phyloP scores from a whole-genome alignment of 1,139 yeast genomes.

The Candida labiduridarum region DNA sequence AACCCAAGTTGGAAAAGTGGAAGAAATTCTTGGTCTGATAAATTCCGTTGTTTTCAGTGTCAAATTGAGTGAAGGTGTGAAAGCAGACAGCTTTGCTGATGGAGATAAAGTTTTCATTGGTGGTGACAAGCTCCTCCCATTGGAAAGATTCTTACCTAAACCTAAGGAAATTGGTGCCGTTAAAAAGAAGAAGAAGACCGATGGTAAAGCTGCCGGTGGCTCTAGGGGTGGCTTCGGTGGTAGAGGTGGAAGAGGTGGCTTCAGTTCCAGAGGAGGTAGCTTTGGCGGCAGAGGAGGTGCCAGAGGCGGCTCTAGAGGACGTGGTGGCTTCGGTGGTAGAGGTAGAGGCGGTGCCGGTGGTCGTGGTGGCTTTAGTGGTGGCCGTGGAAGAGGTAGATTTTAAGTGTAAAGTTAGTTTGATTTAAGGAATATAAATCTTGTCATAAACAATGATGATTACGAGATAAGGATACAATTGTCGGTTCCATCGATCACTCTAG shows the following conservation, averaged over 20 bases:
- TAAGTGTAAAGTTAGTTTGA: neutral
- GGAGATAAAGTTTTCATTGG: conserved; percentile 97
- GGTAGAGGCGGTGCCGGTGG: conserved; percentile 39
- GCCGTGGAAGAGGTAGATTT: conserved; percentile 27
- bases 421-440: too few species aligned
- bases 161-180: conserved; percentile 79
- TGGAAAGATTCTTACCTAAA: conserved; percentile 94
- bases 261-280: conserved; percentile 25
- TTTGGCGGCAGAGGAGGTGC: conserved; percentile 39
- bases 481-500: too few species aligned
- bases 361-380: conserved; percentile 37
- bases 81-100: conserved; percentile 86
- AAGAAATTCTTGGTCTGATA: conserved; percentile 95
- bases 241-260: conserved; percentile 47
- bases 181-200: conserved; percentile 68
- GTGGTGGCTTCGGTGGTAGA: conserved; percentile 41
- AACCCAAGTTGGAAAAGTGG: conserved; percentile 96
- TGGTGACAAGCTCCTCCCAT: conserved; percentile 90
- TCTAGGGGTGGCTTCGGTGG: conserved; percentile 51
- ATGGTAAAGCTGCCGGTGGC: conserved; percentile 28
- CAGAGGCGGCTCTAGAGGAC: conserved; percentile 33
- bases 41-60: conserved; percentile 96
- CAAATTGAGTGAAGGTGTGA: conserved; percentile 94
- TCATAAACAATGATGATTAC: neutral
- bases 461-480: too few species aligned